phyloP scores from a whole-genome alignment of 2,329 filamentous ascomycete species.

The Aspergillus melleus region DNA sequence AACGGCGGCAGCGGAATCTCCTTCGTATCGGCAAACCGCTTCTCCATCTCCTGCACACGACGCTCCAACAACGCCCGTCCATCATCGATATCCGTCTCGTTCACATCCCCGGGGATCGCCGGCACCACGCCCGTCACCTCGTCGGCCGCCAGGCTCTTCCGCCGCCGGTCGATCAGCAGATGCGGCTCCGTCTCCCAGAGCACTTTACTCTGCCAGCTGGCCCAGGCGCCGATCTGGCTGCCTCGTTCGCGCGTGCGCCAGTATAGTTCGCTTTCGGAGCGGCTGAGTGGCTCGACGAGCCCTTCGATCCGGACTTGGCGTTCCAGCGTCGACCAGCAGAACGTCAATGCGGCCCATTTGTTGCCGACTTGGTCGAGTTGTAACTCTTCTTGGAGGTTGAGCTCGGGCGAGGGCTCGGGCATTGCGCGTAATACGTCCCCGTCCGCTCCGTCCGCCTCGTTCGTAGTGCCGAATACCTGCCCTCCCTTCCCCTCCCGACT shows the following conservation, averaged over 20 bases:
- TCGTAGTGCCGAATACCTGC: constrained; percentile 37
- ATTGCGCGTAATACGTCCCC: constrained; percentile 47
- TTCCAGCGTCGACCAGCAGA: constrained; percentile 86
- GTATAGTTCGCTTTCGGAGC: constrained; percentile 70
- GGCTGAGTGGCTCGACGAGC: constrained; percentile 62
- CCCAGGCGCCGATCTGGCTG: constrained; percentile 87
- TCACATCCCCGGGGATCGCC: constrained; percentile 29
- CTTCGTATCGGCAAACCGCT: constrained; percentile 71
- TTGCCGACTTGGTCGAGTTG: constrained; percentile 51
- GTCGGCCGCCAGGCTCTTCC: constrained; percentile 26
- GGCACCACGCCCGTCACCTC: constrained; percentile 15
- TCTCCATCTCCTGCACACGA: constrained; percentile 75
- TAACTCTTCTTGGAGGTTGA: constrained; percentile 15
- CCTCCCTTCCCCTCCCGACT: constrained; percentile 57
- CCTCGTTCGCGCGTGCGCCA: constrained; percentile 71
- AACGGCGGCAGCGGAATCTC: constrained; percentile 88
- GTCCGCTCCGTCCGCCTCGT: constrained; percentile 3
- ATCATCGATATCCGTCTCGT: constrained; percentile 54
- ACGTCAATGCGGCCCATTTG: constrained; percentile 77
- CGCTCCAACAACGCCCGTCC: constrained; percentile 72
- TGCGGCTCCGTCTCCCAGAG: constrained; percentile 49
- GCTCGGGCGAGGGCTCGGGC: constrained; percentile 56
- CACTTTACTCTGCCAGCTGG: constrained; percentile 81
- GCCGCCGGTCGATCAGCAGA: constrained; percentile 23
- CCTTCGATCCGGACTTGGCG: constrained; percentile 92